A percentile compares a stretch with the other conserved stretches of the same genome.
Conservation (phyloP, 805 yeast genomes). For the Wickerhamiella allomyrinae region DNA sequence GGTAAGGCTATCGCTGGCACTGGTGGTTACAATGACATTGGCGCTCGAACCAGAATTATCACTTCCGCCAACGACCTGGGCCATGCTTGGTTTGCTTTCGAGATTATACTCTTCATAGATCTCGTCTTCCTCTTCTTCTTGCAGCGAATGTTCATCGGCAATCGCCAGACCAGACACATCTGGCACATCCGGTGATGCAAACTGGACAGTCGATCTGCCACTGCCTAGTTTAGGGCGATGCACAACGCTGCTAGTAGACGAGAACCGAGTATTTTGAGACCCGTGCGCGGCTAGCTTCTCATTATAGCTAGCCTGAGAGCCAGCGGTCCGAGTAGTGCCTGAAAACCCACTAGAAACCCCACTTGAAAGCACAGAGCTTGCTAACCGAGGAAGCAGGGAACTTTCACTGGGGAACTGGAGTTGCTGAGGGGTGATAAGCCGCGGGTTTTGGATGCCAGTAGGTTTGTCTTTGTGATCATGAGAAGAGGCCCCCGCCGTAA, state of each 20-base stretch:
- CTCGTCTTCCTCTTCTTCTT: background rate
- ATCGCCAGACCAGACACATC: background rate
- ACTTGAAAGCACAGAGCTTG: background rate
- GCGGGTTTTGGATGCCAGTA: background rate
- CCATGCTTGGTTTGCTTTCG: slow-evolving; percentile 1
- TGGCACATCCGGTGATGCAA: background rate
- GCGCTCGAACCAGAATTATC: background rate
- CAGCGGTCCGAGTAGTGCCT: background rate
- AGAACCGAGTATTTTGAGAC: background rate
- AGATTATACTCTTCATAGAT: background rate
- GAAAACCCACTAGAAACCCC: background rate
- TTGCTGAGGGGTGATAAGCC: background rate
- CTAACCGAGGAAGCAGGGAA: background rate
- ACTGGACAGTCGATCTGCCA: background rate
- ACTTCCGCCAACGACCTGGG: background rate
- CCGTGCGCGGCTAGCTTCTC: background rate
- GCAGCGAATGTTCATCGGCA: background rate
- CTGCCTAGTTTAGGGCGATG: background rate
- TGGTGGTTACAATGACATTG: background rate
- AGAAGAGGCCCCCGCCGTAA: background rate
- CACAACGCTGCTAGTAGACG: background rate
- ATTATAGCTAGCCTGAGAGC: background rate
- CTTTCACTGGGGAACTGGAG: background rate
- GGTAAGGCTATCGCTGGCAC: too few relatives aligned
- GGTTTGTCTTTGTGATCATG: too few relatives aligned